A percentile compares a stretch with the other conserved stretches of the same genome.
Evolutionary conservation across 2,329 filamentous ascomycete species (phyloP).

Genomic region (Diaporthe caulivora): DNA sequence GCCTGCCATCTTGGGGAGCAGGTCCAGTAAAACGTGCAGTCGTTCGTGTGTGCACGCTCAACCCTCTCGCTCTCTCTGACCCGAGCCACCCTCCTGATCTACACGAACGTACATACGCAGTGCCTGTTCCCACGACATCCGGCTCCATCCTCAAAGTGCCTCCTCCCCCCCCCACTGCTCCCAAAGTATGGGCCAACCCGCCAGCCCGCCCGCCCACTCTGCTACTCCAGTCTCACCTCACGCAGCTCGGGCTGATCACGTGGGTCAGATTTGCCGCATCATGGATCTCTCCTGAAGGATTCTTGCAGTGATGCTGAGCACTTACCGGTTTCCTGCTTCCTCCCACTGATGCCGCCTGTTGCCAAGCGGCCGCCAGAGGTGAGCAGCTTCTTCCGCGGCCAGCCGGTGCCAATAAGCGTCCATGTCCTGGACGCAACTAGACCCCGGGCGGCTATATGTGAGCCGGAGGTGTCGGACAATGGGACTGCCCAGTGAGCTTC

Average conservation of each 20-base stretch:
- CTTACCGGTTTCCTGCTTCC: not conserved
- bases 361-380: not conserved
- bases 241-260: slow-evolving; percentile 32
- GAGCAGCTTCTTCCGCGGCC: slow-evolving; percentile 4
- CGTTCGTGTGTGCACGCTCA: too few species aligned
- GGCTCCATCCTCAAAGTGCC: not conserved
- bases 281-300: slow-evolving; percentile 1
- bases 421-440: not conserved
- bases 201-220: not conserved
- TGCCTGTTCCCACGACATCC: not conserved
- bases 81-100: too few species aligned
- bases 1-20: not conserved
- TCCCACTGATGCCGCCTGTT: not conserved
- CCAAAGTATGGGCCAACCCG: slow-evolving; percentile 18
- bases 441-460: slow-evolving; percentile 7
- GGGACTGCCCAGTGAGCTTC: slow-evolving; percentile 26
- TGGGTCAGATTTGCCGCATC: slow-evolving; percentile 18
- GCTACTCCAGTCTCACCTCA: slow-evolving; percentile 25
- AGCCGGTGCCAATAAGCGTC: not conserved
- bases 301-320: not conserved
- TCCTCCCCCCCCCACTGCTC: slow-evolving; percentile 21
- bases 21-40: not conserved
- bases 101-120: too few species aligned
- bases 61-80: too few species aligned
- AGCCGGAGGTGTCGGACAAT: slow-evolving; percentile 3